Evolutionary conservation across 208 protist species (phyloP).

Genomic region (Porcisia hertigi): DNA sequence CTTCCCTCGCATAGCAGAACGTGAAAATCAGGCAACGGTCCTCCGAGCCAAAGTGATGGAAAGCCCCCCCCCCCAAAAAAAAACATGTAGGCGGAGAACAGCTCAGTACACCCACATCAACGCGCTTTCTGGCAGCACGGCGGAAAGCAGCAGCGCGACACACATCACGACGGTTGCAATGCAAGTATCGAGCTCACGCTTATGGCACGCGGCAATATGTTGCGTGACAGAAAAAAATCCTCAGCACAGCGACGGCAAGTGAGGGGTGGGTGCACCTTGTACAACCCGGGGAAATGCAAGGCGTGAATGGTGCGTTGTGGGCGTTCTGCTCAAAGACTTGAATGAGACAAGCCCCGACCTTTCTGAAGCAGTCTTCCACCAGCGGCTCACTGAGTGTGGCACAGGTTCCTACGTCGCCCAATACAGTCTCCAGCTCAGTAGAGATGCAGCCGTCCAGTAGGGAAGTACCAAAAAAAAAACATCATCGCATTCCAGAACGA

Average conservation of each 20-base stretch:
- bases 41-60: neutral
- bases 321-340: neutral
- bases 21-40: neutral
- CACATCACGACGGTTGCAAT: slow-evolving; percentile 10
- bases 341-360: neutral
- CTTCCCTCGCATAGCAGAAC: neutral
- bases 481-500: slow-evolving; percentile 16
- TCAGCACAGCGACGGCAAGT: neutral
- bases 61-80: neutral
- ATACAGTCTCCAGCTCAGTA: neutral
- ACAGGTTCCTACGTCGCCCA: slow-evolving; percentile 1
- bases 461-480: slow-evolving; percentile 3
- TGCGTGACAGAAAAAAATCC: slow-evolving; percentile 3
- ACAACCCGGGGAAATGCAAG: neutral
- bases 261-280: neutral
- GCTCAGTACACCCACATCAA: slow-evolving; percentile 9
- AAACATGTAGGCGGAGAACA: neutral
- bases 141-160: slow-evolving; percentile 9
- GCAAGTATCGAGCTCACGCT: slow-evolving; percentile 13
- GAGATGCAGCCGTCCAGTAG: slow-evolving; percentile 16
- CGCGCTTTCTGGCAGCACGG: slow-evolving; percentile 10
- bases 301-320: neutral
- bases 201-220: slow-evolving; percentile 16
- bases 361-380: neutral
- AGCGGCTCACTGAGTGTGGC: too few relatives aligned